These are phyloP conservation scores for Vitis amurensis DNA, from an alignment of 164 flowering plant genomes.

Conservation along the genomic window DNA sequence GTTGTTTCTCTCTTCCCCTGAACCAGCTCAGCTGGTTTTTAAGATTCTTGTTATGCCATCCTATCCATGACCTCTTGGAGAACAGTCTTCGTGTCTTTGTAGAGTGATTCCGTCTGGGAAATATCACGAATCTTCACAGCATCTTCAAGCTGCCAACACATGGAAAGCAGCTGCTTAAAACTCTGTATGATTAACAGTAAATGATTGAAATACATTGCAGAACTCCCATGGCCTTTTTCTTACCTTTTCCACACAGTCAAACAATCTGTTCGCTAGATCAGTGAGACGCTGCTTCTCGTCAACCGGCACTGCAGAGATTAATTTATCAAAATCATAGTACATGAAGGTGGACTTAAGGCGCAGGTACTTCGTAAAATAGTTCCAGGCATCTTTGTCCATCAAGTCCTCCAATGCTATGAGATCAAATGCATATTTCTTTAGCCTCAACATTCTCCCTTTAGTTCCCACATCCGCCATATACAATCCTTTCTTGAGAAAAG, in stretches of 20 bases:
- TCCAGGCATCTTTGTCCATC: slow-evolving; percentile 62
- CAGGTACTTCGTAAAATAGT: slow-evolving; percentile 61
- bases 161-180: background rate
- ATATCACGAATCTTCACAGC: slow-evolving; percentile 50
- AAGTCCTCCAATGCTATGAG: slow-evolving; percentile 74
- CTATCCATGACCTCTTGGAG: slow-evolving; percentile 70
- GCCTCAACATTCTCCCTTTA: slow-evolving; percentile 51
- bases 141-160: slow-evolving; percentile 61
- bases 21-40: background rate
- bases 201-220: no score
- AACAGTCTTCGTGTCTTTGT: slow-evolving; percentile 50
- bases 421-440: slow-evolving; percentile 75
- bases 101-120: slow-evolving; percentile 46
- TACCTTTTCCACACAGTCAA: slow-evolving; percentile 82
- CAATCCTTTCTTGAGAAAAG: slow-evolving; percentile 68
- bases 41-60: slow-evolving; percentile 43
- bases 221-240: background rate
- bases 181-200: no score
- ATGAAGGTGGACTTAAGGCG: slow-evolving; percentile 68
- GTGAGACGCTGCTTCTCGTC: slow-evolving; percentile 66
- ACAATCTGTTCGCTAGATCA: slow-evolving; percentile 72
- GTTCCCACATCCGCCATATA: slow-evolving; percentile 65
- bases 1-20: background rate
- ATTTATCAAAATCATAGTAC: slow-evolving; percentile 86
- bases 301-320: slow-evolving; percentile 68